Evolutionary conservation across 176 grass and related monocot genomes (phyloP), one percentile per base, ranked within the genome.

Genomic region (Puccinellia tenuiflora): DNA sequence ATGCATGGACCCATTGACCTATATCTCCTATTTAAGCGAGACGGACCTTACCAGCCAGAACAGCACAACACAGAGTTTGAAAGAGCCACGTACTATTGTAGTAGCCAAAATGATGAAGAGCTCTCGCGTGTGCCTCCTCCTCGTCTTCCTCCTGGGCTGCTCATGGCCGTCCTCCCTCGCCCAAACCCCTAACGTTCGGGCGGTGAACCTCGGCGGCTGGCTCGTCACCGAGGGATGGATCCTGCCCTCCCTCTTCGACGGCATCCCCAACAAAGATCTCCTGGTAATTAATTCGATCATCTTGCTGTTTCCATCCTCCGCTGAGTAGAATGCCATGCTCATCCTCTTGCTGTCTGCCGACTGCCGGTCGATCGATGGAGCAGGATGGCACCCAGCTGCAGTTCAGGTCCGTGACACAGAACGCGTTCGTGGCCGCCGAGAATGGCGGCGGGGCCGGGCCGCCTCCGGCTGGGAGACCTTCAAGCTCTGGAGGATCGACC

Each of bases 191-290:
- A 45, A 56, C 14, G 20, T 88, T 25, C 66, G 81, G 0, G 86
- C 93, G 34, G 90, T 79, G 55, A 86, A 85, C 63, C 90, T 95
- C 5, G 93, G 90, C 45, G 88, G 93, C 29, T 95, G 93, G 93
- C 90, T 90, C 16, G 85, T 95, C 28, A 92, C 87, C 0, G 90
- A 95, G 82, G 93, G 93, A 30, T 90, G 90, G 93, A 95, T 95
- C 76, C 25, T 88, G 10, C 90, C 88, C 0, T 74, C 83, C 16
- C 85, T 95, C 90, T 95, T 95, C 61, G 79, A 86, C 34, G 88
- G 56, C 85, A 95, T 92, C 28, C 85, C 90, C 6, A 95, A 92
- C 75, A 95, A 92, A 9, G 82, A 95, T 25, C 81, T 95, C 63
- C 20, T 95, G 47, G 92, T 94, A 90, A 8, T 4, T 7, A 24